A percentile compares a stretch with the other conserved stretches of the same genome.
Evolutionary conservation across 169 alveolate species (phyloP).

Genomic region (Condylostoma magnum): DNA sequence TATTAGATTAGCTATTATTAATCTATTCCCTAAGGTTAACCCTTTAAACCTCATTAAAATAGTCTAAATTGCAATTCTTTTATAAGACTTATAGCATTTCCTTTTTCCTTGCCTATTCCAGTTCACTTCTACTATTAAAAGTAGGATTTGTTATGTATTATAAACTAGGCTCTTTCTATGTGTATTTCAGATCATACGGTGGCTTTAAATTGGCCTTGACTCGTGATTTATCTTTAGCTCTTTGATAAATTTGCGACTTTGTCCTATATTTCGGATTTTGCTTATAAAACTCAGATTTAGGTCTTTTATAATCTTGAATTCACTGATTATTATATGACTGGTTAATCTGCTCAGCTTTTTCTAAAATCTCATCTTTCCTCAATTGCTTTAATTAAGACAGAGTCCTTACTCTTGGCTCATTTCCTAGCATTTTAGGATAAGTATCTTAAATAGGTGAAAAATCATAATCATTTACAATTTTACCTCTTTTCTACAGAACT

Average conservation of each 20-base stretch:
- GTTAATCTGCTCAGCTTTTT: neutral
- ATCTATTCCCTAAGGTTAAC: neutral
- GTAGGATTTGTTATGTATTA: neutral
- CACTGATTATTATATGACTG: neutral
- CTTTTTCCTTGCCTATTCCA: neutral
- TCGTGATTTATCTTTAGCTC: slow-evolving; percentile 25
- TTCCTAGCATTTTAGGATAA: slow-evolving; percentile 35
- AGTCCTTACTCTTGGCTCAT: neutral
- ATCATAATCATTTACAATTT: slow-evolving; percentile 40
- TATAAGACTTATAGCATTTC: neutral
- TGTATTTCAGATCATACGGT: neutral
- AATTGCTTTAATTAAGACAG: neutral
- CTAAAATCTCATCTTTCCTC: neutral
- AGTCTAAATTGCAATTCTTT: neutral
- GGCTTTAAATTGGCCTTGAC: neutral
- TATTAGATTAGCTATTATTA: neutral
- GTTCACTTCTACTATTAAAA: neutral
- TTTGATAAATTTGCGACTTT: slow-evolving; percentile 26
- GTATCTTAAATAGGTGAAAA: slow-evolving; percentile 36
- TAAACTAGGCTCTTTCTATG: neutral
- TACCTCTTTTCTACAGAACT: slow-evolving; percentile 41
- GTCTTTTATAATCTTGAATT: neutral
- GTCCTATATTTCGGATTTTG: slow-evolving; percentile 33
- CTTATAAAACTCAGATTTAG: neutral
- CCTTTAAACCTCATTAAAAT: neutral